A percentile compares a stretch with the other conserved stretches of the same genome.
Evolutionary conservation across 2,329 filamentous ascomycete genomes (phyloP).

Genomic region (Penicillium sp.): DNA sequence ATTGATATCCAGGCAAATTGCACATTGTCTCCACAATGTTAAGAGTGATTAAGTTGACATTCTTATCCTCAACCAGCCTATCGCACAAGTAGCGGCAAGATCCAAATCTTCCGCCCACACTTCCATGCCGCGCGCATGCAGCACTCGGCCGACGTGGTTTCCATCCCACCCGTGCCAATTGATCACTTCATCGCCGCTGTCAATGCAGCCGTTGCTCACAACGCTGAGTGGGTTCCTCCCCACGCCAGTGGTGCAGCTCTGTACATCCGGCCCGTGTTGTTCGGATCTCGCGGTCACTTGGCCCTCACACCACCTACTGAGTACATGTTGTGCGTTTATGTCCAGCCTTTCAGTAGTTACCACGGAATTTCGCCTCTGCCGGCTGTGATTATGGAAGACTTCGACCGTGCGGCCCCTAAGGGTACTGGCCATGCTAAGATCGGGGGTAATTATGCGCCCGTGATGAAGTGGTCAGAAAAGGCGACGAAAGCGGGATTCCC

Average conservation of each 20-base stretch:
- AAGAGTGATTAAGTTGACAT: too few relatives aligned
- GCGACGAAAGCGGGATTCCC: slow-evolving; percentile 73
- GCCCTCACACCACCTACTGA: slow-evolving; percentile 83
- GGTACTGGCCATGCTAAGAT: slow-evolving; percentile 85
- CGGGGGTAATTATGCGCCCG: slow-evolving; percentile 93
- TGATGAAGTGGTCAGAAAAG: slow-evolving; percentile 77
- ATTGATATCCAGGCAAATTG: background rate
- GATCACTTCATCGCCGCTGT: slow-evolving; percentile 72
- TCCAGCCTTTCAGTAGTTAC: slow-evolving; percentile 88
- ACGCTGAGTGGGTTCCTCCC: slow-evolving; percentile 84
- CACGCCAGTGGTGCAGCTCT: slow-evolving; percentile 81
- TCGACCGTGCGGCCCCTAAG: slow-evolving; percentile 83
- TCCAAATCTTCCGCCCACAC: slow-evolving; percentile 80
- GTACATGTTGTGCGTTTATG: slow-evolving; percentile 84
- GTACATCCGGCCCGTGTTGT: slow-evolving; percentile 85
- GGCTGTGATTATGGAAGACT: slow-evolving; percentile 80
- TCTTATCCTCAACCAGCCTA: slow-evolving; percentile 56
- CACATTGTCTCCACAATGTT: background rate
- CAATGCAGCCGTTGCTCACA: slow-evolving; percentile 75
- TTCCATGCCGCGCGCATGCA: slow-evolving; percentile 79
- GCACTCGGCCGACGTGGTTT: slow-evolving; percentile 76
- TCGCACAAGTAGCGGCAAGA: slow-evolving; percentile 61
- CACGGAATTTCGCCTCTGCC: slow-evolving; percentile 80
- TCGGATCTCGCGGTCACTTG: slow-evolving; percentile 79
- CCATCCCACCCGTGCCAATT: slow-evolving; percentile 74